These are phyloP conservation scores for Boechera stricta DNA, from an alignment of 345 rosid species.

Conservation along the genomic window DNA sequence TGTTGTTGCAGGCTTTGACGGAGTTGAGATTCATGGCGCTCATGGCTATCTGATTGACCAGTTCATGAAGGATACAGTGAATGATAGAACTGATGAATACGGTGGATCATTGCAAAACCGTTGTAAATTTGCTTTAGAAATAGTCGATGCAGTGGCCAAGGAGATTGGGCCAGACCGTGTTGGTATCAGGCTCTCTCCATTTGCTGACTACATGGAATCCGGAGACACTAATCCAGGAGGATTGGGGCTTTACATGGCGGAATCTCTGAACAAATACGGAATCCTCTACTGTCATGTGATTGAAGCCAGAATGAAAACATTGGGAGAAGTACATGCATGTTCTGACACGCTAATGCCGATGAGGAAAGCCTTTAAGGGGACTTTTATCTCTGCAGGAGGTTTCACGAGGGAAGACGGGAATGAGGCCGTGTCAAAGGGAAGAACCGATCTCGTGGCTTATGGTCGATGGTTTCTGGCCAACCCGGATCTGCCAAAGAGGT, in stretches of 20 bases:
- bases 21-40: slow-evolving; percentile 86
- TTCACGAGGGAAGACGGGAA: slow-evolving; percentile 59
- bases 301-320: slow-evolving; percentile 62
- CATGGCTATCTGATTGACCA: slow-evolving; percentile 72
- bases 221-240: slow-evolving; percentile 70
- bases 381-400: slow-evolving; percentile 70
- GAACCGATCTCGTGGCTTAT: slow-evolving; percentile 63
- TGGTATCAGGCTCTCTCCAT: slow-evolving; percentile 76
- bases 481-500: slow-evolving; percentile 76
- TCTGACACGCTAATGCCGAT: slow-evolving; percentile 55
- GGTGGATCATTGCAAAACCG: slow-evolving; percentile 76
- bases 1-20: slow-evolving; percentile 63
- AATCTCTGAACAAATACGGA: slow-evolving; percentile 59
- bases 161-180: slow-evolving; percentile 80
- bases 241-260: slow-evolving; percentile 64
- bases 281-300: slow-evolving; percentile 75
- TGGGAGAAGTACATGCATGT: slow-evolving; percentile 39
- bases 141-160: slow-evolving; percentile 63
- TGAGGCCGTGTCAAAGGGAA: slow-evolving; percentile 51
- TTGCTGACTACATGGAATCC: slow-evolving; percentile 54
- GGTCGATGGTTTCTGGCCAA: slow-evolving; percentile 70
- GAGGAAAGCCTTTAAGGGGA: slow-evolving; percentile 72
- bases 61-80: slow-evolving; percentile 72
- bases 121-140: slow-evolving; percentile 65
- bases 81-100: slow-evolving; percentile 72